Base-by-base conservation (phyloP, 1,139 yeast species). In the Taphrina confusa region DNA sequence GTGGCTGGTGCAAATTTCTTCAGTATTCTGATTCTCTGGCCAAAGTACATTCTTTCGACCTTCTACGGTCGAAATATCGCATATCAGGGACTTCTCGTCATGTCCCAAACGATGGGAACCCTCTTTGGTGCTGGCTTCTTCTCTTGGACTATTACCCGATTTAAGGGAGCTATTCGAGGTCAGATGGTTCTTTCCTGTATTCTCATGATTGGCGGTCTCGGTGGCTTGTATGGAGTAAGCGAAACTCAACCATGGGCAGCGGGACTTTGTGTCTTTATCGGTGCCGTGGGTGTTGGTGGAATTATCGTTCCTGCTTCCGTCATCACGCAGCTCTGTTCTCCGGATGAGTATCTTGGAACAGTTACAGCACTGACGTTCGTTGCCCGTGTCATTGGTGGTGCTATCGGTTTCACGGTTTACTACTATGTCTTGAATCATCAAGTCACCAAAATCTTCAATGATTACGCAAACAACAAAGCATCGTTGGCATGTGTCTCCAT, bases 71-170 rank as follows among this genome's bases (percentile, higher is more conserved):
- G 50, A 5, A 37, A 3, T 3, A 45, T 45, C 11, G 50, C 50
- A 2, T 45, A 45, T 30, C 34, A 45, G 22, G 57, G 57, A 30
- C 46, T 42, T n/a, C 31, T 52, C 39, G 40, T 52, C 49, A 52
- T 52, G 57, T 30, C 57, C 8, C 57, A 52, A 40, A 52, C 57
- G 3, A 33, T 52, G 4, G 57, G 57, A 14, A 44, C 46, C 20
- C 49, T 52, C 5, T 52, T 52, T 14, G 57, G 57, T 11, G 57
- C 57, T 40, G 57, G 57, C 12, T 52, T 52, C 57, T 52, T 52
- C 57, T 52, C 57, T 1, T 39, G 49, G 49, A 52, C 57, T 9
- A 52, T 52, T 30, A 40, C 57, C 12, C 47, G 36, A n/a, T 52
- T 52, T 49, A 39, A 52, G 47, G 57, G 57, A 4, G 39, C 57